Percentiles rank a stretch among this genome's conserved stretches.
Evolutionary conservation across 2,329 filamentous ascomycete genomes (phyloP).

Genomic region (Colletotrichum sp.): DNA sequence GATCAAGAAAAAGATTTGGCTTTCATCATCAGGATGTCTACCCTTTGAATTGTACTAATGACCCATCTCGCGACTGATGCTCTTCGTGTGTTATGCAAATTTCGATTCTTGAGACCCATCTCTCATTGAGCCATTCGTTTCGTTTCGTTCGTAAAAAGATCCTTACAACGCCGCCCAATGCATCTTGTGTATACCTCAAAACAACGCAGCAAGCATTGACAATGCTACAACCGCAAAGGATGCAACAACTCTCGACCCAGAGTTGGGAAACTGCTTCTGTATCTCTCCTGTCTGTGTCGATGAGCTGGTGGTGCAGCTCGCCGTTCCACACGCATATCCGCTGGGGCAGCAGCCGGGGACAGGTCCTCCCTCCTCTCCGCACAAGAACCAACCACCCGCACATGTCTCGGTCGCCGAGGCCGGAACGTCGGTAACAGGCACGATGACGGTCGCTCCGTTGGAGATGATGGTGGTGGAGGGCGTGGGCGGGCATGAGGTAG

Average conservation of each 20-base stretch:
- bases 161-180: conserved; percentile 8
- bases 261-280: conserved; percentile 53
- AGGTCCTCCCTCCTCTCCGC: conserved; percentile 57
- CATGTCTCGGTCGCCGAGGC: conserved; percentile 57
- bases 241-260: neutral
- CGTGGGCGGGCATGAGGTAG: conserved; percentile 74
- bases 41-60: neutral
- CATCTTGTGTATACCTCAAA: neutral
- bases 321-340: conserved; percentile 75
- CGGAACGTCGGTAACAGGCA: conserved; percentile 57
- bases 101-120: neutral
- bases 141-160: neutral
- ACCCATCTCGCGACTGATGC: neutral
- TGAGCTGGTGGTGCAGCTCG: conserved; percentile 68
- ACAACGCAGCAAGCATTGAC: neutral
- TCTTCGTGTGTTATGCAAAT: neutral
- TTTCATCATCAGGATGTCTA: neutral
- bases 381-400: conserved; percentile 81
- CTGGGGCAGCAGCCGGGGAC: conserved; percentile 85
- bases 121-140: neutral
- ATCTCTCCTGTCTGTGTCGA: conserved; percentile 61
- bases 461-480: conserved; percentile 67
- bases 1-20: neutral
- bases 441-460: conserved; percentile 73
- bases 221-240: neutral